phyloP scores from a whole-genome alignment of 1,284 basidiomycete species.

The Trametes versicolor region DNA sequence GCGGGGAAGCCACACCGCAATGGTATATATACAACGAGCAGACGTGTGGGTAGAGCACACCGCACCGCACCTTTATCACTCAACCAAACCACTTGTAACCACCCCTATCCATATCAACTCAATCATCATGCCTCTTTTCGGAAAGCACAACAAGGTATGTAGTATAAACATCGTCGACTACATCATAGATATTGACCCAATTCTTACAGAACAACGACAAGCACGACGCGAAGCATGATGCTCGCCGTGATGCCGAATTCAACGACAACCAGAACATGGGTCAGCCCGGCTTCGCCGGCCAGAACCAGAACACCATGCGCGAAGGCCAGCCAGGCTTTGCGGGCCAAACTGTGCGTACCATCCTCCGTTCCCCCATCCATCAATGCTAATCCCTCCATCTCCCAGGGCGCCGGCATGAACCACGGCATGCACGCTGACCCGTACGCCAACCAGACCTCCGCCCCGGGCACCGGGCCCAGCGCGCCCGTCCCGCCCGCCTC shows the following conservation, averaged over 20 bases:
- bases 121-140: conserved; percentile 39
- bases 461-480: conserved; percentile 13
- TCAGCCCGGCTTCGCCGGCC: conserved; percentile 6
- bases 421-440: conserved; percentile 10
- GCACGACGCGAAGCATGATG: conserved; percentile 18
- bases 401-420: conserved; percentile 8
- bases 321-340: conserved; percentile 12
- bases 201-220: background rate
- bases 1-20: conserved; percentile 4
- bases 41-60: background rate
- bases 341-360: conserved; percentile 10
- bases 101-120: background rate
- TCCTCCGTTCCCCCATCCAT: background rate
- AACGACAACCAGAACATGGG: conserved; percentile 5
- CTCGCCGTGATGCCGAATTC: conserved; percentile 12
- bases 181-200: background rate
- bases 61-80: background rate
- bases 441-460: conserved; percentile 8
- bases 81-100: background rate
- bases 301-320: background rate
- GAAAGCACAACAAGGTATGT: conserved; percentile 36
- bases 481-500: conserved; percentile 35
- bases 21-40: conserved; percentile 7
- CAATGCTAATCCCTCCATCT: background rate
- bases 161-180: background rate